Evolutionary conservation across 139 green algal genomes (phyloP).

Genomic region (Nannochloris sp.): DNA sequence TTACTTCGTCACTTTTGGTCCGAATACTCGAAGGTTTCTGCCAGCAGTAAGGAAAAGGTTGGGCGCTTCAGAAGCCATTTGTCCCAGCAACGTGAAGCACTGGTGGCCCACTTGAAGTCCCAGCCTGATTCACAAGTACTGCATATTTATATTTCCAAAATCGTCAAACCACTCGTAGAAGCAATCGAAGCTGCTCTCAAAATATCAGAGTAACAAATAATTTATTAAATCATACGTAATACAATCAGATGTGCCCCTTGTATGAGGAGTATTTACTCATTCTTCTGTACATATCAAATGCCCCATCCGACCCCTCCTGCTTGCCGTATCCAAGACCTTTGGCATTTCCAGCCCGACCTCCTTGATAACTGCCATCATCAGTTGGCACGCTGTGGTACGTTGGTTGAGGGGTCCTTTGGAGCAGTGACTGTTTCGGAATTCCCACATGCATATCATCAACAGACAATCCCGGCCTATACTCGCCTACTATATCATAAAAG

Average conservation of each 20-base stretch:
- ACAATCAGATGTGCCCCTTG: slow-evolving; percentile 1
- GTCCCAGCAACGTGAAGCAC: slow-evolving; percentile 20
- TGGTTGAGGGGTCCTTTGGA: background rate
- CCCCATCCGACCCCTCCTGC: slow-evolving; percentile 3
- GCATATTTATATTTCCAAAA: slow-evolving; percentile 21
- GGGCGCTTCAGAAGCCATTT: slow-evolving; percentile 27
- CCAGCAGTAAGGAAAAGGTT: slow-evolving; percentile 24
- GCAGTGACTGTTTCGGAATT: background rate
- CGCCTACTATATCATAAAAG: slow-evolving; percentile 64
- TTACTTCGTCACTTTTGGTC: slow-evolving; percentile 68
- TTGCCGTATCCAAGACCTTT: slow-evolving; percentile 15
- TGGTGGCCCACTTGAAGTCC: slow-evolving; percentile 8
- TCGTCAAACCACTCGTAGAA: slow-evolving; percentile 21
- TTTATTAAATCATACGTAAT: background rate
- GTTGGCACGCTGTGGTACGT: background rate
- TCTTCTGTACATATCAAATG: slow-evolving; percentile 40
- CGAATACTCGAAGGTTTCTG: slow-evolving; percentile 28
- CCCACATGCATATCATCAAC: slow-evolving; percentile 16
- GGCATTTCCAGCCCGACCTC: background rate
- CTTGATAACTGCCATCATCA: slow-evolving; percentile 11
- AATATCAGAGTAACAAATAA: slow-evolving; percentile 6
- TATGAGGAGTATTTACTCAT: slow-evolving; percentile 32
- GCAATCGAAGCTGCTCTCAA: slow-evolving; percentile 26
- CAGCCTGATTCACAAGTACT: background rate
- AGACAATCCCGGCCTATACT: slow-evolving; percentile 42